Base-by-base conservation (phyloP, 2,329 filamentous ascomycete species). In the Aspergillus sclerotialis region DNA sequence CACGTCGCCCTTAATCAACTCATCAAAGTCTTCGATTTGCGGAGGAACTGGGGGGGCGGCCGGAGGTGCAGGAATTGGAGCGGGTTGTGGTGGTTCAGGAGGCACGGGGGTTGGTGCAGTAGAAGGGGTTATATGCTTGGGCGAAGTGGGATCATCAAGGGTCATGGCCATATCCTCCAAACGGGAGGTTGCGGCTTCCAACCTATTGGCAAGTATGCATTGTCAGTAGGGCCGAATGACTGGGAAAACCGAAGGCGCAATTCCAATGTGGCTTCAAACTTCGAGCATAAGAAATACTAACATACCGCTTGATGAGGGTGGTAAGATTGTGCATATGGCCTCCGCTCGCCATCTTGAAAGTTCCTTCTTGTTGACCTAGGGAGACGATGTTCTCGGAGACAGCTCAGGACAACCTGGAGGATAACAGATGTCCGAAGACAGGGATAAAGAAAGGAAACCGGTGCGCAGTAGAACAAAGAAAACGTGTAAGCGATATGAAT, bases 221-320 rank as follows among this genome's bases (percentile, higher is more conserved):
- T 42, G 56, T 64, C 53, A 64, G 52, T 31, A 15, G 26, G 21
- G 12, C 38, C 35, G 15, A 35, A 35, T 19, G 5, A n/a, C n/a
- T n/a, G n/a, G n/a, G n/a, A 29, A 2, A 14, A 16, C 28, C 6
- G 4, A 29, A 11, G 11, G 7, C 28, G 16, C 11, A 29, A 14
- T 3, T 13, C 13, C 28, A 13, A 14, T 17, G 16, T 30, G 28
- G 14, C 16, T n/a, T 30, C 28, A 30, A 30, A 11, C 7, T 11
- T 11, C 11, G 14, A 11, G 14, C 2, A 35, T 6, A 35, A 23
- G 27, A 16, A 35, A 23, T 19, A 32, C 10, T 41, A 36, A 67
- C 77, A 52, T 76, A 96, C 92, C 92, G 80, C 76, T 98, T 98
- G 70, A 98, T 95, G 55, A 98, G 78, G 35, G 92, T 98, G 23